Evolutionary conservation across 2,329 filamentous ascomycete species (phyloP), one percentile per base, ranked within the genome.

Genomic region (Fusarium sp.): DNA sequence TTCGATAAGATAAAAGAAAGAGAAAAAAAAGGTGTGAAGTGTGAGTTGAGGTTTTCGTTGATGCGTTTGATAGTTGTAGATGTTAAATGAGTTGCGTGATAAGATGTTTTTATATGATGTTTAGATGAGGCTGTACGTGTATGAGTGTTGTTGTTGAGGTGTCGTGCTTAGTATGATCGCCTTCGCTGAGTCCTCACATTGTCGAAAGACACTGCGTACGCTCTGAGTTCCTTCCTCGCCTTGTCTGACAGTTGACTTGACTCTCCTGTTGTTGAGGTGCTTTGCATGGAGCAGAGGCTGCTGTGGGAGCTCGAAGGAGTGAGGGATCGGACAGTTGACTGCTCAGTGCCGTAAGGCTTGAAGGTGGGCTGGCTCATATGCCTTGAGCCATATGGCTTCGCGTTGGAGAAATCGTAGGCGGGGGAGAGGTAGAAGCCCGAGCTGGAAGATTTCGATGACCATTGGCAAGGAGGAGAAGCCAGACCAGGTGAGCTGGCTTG

Each of bases 171-270:
- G 78, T 86, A 84, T 33, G 88, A 87, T 83, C 90, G 82, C 76
- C 88, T 83, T 73, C 88, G 86, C 76, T 88, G 86, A 59, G 85
- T 79, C 68, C 93, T 88, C 63, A 92, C 91, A 73, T 94, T 92
- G 81, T 98, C 95, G 79, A 98, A 97, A 4, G 92, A 94, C 78
- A 92, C 93, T 73, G 93, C 93, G 81, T 98, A 98, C 73, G 92
- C 91, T 78, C 91, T 90, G 38, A 98, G 88, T 80, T 97, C 94
- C 80, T 89, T 90, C 76, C 90, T 90, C 32, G 93, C 91, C 81
- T 92, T 92, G 71, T 93, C 90, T 6, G 94, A 94, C 71, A 97
- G 85, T 50, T 88, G 85, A 45, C 80, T 80, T 26, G 82, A 80
- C 62, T 89, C 88, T 74, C 85, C 85, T 54, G 80, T 80, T 62